These are phyloP conservation scores for Pichia sp. DNA, from an alignment of 1,139 yeast species.

Conservation along the genomic window DNA sequence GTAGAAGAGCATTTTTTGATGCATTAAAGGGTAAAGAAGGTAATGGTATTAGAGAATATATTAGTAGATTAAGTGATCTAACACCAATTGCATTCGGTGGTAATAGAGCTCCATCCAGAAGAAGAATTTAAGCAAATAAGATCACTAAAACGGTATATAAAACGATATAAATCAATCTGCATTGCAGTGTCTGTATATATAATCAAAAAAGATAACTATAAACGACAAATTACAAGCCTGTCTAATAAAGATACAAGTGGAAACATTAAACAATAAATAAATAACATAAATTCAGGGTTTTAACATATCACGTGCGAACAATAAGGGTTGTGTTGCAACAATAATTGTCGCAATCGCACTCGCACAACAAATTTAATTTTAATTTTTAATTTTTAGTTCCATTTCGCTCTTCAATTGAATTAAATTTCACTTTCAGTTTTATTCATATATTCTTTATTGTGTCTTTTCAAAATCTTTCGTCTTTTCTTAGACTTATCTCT, in stretches of 20 bases:
- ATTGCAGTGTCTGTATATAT: not conserved
- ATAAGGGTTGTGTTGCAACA: not conserved
- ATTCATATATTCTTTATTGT: too few relatives aligned
- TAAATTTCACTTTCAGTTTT: not conserved
- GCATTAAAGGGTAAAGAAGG: conserved; percentile 93
- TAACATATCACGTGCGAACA: not conserved
- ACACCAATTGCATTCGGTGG: conserved; percentile 91
- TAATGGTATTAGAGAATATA: conserved; percentile 50
- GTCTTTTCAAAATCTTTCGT: not conserved
- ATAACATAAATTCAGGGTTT: not conserved
- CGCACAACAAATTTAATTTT: not conserved
- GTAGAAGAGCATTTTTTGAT: conserved; percentile 78
- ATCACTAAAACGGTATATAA: not conserved
- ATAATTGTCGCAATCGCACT: not conserved
- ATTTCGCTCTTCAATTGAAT: not conserved
- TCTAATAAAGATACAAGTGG: too few relatives aligned
- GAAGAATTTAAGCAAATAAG: conserved; percentile 47
- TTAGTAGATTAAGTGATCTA: conserved; percentile 66
- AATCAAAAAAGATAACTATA: not conserved
- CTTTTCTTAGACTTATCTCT: not conserved
- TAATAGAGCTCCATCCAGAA: conserved; percentile 72
- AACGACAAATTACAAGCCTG: not conserved
- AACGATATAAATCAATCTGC: not conserved
- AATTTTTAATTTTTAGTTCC: not conserved
- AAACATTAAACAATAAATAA: not conserved